Evolutionary conservation across 306 rosid genomes (phyloP).

Genomic region (Prunus dulcis): DNA sequence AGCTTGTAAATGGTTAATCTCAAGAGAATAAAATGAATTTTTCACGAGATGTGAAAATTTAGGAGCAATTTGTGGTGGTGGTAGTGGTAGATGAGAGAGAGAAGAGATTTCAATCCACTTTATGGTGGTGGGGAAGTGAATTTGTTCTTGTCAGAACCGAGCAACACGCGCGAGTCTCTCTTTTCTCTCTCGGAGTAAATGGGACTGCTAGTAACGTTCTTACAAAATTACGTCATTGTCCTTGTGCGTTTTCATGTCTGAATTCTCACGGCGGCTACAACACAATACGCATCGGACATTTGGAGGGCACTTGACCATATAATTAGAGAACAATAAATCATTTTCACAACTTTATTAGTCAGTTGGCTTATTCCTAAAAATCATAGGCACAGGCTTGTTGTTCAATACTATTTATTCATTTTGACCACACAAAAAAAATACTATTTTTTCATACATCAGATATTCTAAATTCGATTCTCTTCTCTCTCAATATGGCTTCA

Average conservation of each 20-base stretch:
- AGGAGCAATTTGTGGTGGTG: not conserved
- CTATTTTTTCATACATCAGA: no score
- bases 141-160: conserved; percentile 21
- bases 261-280: not conserved
- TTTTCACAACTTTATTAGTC: no score
- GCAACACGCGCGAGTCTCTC: not conserved
- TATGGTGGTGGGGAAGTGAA: not conserved
- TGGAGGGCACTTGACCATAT: no score
- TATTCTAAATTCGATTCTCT: no score
- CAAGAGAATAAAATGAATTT: conserved; percentile 24
- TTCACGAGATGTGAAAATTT: conserved; percentile 32
- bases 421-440: no score
- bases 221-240: conserved; percentile 19
- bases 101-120: conserved; percentile 10
- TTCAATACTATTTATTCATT: no score
- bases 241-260: conserved; percentile 9
- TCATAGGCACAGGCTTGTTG: no score
- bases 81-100: not conserved
- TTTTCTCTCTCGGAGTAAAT: conserved; percentile 10
- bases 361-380: no score
- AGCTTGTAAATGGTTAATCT: conserved; percentile 20
- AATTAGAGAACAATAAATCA: no score
- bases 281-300: no score
- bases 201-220: conserved; percentile 17
- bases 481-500: no score